These are phyloP conservation scores for Talaromyces sp. DNA, from an alignment of 2,329 filamentous ascomycete species.

Conservation along the genomic window DNA sequence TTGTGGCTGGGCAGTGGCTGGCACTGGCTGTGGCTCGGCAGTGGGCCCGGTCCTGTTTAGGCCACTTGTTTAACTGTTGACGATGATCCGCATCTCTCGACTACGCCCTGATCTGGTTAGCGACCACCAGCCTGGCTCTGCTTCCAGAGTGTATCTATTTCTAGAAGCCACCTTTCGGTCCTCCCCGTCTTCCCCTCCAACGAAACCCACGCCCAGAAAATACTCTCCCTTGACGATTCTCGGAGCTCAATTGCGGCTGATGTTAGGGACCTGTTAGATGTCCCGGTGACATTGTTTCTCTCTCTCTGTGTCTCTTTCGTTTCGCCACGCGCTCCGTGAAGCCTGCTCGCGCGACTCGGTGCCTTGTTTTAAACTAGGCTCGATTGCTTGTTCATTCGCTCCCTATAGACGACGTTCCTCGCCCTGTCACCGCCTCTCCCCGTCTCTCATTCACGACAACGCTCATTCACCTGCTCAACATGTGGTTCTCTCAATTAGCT, in stretches of 20 bases:
- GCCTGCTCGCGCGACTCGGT: neutral
- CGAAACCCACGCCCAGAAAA: neutral
- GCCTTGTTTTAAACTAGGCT: neutral
- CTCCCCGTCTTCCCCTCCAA: neutral
- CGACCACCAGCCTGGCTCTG: neutral
- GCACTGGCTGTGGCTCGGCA: neutral
- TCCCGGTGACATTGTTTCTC: slow-evolving; percentile 12
- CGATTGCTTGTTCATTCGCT: neutral
- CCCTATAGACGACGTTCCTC: neutral
- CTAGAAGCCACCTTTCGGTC: slow-evolving; percentile 2
- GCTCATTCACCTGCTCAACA: neutral
- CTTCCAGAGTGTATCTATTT: neutral
- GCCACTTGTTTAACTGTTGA: neutral
- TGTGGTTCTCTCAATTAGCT: slow-evolving; percentile 11
- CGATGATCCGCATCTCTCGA: neutral
- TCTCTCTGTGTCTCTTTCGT: neutral
- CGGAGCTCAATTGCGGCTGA: neutral
- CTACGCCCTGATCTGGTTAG: neutral
- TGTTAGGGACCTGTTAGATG: slow-evolving; percentile 8
- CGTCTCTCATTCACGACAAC: neutral
- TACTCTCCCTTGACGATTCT: neutral
- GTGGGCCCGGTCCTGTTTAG: neutral
- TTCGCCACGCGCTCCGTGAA: neutral
- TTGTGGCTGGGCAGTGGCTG: neutral
- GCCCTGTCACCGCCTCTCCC: neutral